Conservation (phyloP, 176 grass and related monocot species). For the Zea luxurians region DNA sequence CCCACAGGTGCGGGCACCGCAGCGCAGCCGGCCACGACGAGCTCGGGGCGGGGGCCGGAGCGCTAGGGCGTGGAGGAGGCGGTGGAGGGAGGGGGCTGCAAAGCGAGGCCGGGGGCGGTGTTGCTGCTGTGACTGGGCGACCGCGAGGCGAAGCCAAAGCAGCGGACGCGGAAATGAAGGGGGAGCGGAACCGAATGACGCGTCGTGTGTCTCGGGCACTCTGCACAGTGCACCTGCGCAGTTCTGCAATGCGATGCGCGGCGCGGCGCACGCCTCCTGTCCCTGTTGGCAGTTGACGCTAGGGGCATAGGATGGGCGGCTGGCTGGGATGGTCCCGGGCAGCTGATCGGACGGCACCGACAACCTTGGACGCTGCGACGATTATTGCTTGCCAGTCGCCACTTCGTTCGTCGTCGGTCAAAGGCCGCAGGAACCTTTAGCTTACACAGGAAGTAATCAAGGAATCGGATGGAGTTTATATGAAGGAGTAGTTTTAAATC, state of each 20-base stretch:
- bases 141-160: neutral
- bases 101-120: neutral
- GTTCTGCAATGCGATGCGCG: neutral
- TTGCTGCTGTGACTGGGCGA: neutral
- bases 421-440: too few species aligned
- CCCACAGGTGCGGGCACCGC: conserved; percentile 6
- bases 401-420: too few species aligned
- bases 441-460: too few species aligned
- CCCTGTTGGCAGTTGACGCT: neutral
- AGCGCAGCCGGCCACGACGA: neutral
- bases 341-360: neutral
- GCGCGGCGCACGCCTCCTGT: neutral
- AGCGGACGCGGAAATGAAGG: neutral
- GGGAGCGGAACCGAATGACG: neutral
- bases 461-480: neutral
- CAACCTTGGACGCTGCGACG: neutral
- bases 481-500: neutral
- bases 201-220: conserved; percentile 1
- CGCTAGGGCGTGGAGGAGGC: neutral
- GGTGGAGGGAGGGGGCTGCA: neutral
- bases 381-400: conserved; percentile 4
- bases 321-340: neutral
- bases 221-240: neutral
- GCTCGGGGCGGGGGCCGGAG: neutral
- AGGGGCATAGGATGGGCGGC: neutral